phyloP scores from a whole-genome alignment of 2,329 filamentous ascomycete genomes.

The Neofusicoccum parvum region DNA sequence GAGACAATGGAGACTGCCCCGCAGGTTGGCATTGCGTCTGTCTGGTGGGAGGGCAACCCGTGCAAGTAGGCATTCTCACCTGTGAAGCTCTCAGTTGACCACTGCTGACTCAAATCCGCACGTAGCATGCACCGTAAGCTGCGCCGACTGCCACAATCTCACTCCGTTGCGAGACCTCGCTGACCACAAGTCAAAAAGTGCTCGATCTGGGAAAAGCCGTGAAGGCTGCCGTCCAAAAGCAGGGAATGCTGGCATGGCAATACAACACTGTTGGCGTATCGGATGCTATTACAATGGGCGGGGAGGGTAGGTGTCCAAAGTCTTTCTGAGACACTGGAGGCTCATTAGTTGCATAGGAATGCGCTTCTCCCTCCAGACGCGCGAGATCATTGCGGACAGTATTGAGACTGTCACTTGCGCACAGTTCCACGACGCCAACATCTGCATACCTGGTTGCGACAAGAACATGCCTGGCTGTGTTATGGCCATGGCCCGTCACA shows the following conservation, averaged over 20 bases:
- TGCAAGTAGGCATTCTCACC: constrained; percentile 71
- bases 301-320: constrained; percentile 63
- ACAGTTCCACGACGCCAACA: constrained; percentile 90
- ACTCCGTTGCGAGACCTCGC: background rate
- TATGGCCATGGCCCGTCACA: constrained; percentile 89
- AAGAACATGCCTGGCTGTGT: constrained; percentile 97
- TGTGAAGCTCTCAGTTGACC: background rate
- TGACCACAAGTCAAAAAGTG: constrained; percentile 52
- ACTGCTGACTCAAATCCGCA: background rate
- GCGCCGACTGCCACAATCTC: background rate
- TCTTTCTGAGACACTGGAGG: background rate
- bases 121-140: constrained; percentile 53
- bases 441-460: constrained; percentile 90
- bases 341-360: constrained; percentile 62
- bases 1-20: constrained; percentile 87
- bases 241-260: constrained; percentile 91
- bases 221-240: constrained; percentile 76
- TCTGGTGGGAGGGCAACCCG: constrained; percentile 98
- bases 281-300: constrained; percentile 94
- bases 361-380: constrained; percentile 87
- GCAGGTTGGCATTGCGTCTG: constrained; percentile 86
- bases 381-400: constrained; percentile 91
- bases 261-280: constrained; percentile 90
- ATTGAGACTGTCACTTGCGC: constrained; percentile 92
- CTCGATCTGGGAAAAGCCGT: constrained; percentile 85